Evolutionary conservation across 495 filamentous ascomycete genomes (phyloP).

Genomic region (Lophium mytilinum): DNA sequence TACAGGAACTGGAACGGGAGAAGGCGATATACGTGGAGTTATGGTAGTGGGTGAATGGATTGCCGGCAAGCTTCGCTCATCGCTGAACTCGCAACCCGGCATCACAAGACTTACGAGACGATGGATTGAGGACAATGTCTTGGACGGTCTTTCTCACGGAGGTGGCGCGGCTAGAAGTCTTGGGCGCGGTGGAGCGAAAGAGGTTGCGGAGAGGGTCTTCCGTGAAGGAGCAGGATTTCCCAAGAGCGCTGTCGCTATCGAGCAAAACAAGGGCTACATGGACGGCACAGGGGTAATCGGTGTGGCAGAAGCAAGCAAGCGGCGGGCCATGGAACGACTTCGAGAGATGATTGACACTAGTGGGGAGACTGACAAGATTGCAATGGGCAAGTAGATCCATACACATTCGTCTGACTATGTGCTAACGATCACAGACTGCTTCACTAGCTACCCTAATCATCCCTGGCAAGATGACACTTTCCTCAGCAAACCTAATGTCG

Average conservation of each 20-base stretch:
- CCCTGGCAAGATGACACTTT: conserved; percentile 88
- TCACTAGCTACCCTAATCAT: conserved; percentile 72
- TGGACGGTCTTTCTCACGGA: conserved; percentile 60
- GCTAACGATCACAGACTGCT: conserved; percentile 48
- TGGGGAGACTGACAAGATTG: conserved; percentile 79
- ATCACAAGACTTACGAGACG: conserved; percentile 54
- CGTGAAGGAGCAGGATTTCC: conserved; percentile 80
- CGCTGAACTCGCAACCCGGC: conserved; percentile 26
- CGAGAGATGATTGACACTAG: conserved; percentile 82
- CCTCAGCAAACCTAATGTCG: conserved; percentile 75
- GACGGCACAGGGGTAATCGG: conserved; percentile 37
- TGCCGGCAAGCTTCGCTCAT: conserved; percentile 65
- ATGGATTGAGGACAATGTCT: conserved; percentile 76
- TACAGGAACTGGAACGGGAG: conserved; percentile 49
- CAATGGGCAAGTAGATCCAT: conserved; percentile 44
- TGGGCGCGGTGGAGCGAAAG: conserved; percentile 68
- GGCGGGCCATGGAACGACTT: conserved; percentile 67
- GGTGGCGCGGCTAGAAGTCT: conserved; percentile 70
- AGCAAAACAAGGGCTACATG: conserved; percentile 23
- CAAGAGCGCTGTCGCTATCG: conserved; percentile 34
- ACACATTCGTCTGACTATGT: neutral
- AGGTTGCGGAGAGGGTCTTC: conserved; percentile 79
- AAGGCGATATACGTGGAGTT: conserved; percentile 85
- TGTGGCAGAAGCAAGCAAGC: conserved; percentile 69
- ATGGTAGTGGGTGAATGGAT: conserved; percentile 96